Percentiles rank a stretch among this genome's conserved stretches.
Evolutionary conservation across 495 filamentous ascomycete genomes (phyloP).

Genomic region (Talaromyces proteolyticus): DNA sequence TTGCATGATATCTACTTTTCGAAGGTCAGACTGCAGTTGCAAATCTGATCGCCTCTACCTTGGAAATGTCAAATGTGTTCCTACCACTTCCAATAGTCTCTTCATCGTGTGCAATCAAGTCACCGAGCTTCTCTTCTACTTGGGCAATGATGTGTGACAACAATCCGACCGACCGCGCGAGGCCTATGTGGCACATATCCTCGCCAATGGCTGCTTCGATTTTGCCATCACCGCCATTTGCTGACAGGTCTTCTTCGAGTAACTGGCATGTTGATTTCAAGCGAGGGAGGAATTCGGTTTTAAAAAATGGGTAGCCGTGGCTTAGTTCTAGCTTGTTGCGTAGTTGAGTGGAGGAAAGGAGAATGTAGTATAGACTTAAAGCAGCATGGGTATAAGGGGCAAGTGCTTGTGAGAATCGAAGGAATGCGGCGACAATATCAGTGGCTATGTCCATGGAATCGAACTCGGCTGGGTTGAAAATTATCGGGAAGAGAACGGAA

Average conservation of each 20-base stretch:
- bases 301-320: conserved; percentile 31
- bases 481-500: conserved; percentile 41
- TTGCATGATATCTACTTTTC: too few relatives aligned
- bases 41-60: neutral
- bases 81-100: neutral
- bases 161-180: conserved; percentile 31
- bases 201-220: conserved; percentile 34
- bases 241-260: conserved; percentile 27
- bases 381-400: conserved; percentile 34
- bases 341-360: conserved; percentile 28
- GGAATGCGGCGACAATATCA: conserved; percentile 29
- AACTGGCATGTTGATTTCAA: conserved; percentile 25
- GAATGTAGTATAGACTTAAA: conserved; percentile 40
- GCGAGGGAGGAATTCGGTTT: conserved; percentile 27
- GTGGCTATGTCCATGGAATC: conserved; percentile 16
- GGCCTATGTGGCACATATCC: conserved; percentile 30
- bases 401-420: conserved; percentile 29
- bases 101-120: neutral
- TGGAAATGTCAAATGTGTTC: neutral
- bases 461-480: conserved; percentile 21
- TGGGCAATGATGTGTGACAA: conserved; percentile 29
- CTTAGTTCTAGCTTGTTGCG: conserved; percentile 28
- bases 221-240: conserved; percentile 33
- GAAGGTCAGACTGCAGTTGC: neutral
- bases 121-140: conserved; percentile 23